Percentiles rank a stretch among this genome's conserved stretches.
Conservation (phyloP, 495 filamentous ascomycete species). For the Poronia punctata region DNA sequence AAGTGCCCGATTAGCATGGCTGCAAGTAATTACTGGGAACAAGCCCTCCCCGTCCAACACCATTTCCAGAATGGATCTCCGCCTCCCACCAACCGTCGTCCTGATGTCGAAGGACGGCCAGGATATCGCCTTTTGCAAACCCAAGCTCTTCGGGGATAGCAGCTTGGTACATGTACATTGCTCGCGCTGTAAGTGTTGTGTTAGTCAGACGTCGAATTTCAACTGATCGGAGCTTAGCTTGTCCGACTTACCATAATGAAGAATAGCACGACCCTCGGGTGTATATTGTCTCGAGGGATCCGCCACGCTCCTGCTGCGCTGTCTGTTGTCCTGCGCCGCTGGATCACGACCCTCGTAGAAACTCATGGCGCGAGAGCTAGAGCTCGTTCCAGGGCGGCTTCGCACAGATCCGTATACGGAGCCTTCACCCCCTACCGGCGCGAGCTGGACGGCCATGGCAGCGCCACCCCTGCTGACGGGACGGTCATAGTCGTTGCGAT, state of each 20-base stretch:
- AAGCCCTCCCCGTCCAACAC: conserved; percentile 61
- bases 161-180: conserved; percentile 88
- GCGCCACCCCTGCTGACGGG: conserved; percentile 56
- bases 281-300: conserved; percentile 66
- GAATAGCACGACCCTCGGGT: conserved; percentile 75
- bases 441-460: conserved; percentile 78
- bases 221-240: neutral
- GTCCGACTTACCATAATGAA: conserved; percentile 86
- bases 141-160: conserved; percentile 92
- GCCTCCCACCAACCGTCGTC: conserved; percentile 99
- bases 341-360: conserved; percentile 54
- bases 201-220: conserved; percentile 12
- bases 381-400: conserved; percentile 32
- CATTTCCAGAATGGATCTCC: conserved; percentile 70
- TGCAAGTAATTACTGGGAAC: conserved; percentile 98
- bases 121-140: conserved; percentile 85
- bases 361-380: conserved; percentile 41
- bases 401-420: conserved; percentile 39
- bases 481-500: conserved; percentile 43
- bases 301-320: conserved; percentile 76
- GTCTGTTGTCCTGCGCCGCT: conserved; percentile 43
- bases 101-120: conserved; percentile 85
- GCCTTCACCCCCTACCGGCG: conserved; percentile 34
- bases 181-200: conserved; percentile 56
- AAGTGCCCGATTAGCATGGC: conserved; percentile 47